A percentile compares a stretch with the other conserved stretches of the same genome.
Evolutionary conservation across 768 basidiomycete genomes (phyloP).

Genomic region (Phanerochaete sordida): DNA sequence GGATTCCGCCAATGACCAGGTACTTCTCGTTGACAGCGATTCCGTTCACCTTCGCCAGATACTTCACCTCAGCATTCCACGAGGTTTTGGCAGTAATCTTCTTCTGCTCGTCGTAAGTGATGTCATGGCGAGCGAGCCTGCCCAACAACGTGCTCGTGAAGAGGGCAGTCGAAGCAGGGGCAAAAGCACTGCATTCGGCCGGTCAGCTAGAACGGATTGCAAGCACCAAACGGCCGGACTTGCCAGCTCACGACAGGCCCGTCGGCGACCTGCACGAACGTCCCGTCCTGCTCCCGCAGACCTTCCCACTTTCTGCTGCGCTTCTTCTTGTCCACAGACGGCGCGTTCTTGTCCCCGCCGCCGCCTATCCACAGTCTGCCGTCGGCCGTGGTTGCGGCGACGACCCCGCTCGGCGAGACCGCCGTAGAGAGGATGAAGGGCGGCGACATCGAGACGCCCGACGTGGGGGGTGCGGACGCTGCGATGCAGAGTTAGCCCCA

Average conservation of each 20-base stretch:
- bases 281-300: conserved; percentile 43
- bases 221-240: conserved; percentile 15
- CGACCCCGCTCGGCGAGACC: conserved; percentile 51
- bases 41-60: conserved; percentile 63
- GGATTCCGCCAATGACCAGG: conserved; percentile 62
- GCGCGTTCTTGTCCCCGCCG: conserved; percentile 53
- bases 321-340: conserved; percentile 34
- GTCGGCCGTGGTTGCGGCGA: conserved; percentile 75
- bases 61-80: conserved; percentile 43
- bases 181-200: conserved; percentile 42
- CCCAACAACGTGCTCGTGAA: conserved; percentile 63
- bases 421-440: conserved; percentile 69
- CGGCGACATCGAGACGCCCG: conserved; percentile 61
- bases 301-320: conserved; percentile 72
- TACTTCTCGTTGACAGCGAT: conserved; percentile 45
- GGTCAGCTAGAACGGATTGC: conserved; percentile 3
- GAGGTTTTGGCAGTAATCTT: conserved; percentile 38
- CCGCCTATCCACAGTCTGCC: conserved; percentile 68
- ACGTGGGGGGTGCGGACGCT: conserved; percentile 39
- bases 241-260: conserved; percentile 76
- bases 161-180: conserved; percentile 37
- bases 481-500: conserved; percentile 10
- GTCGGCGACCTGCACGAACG: conserved; percentile 52
- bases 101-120: conserved; percentile 36
- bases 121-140: conserved; percentile 44